phyloP scores from a whole-genome alignment of 2,329 filamentous ascomycete species.

The Plenodomus lindquistii region DNA sequence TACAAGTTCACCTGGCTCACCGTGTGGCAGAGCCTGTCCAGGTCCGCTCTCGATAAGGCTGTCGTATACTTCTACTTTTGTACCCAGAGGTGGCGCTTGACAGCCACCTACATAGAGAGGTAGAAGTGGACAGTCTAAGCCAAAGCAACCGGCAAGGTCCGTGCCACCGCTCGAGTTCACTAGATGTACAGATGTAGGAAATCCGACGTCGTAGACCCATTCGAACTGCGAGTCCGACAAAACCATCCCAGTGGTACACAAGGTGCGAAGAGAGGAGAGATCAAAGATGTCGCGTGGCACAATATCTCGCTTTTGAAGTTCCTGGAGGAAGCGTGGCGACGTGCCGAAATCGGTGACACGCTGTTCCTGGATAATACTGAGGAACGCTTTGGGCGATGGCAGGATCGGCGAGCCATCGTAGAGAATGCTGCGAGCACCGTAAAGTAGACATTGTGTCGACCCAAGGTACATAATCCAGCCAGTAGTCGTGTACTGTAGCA shows the following conservation, averaged over 20 bases:
- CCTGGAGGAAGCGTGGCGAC: constrained; percentile 76
- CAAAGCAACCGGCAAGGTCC: constrained; percentile 71
- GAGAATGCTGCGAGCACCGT: constrained; percentile 66
- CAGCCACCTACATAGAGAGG: constrained; percentile 67
- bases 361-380: constrained; percentile 65
- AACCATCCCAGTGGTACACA: constrained; percentile 81
- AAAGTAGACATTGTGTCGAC: constrained; percentile 61
- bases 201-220: constrained; percentile 76
- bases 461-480: constrained; percentile 85
- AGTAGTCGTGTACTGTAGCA: constrained; percentile 62
- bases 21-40: constrained; percentile 60
- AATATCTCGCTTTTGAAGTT: constrained; percentile 68
- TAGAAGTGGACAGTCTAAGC: constrained; percentile 66
- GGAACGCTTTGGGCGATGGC: constrained; percentile 66
- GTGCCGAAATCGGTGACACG: constrained; percentile 73
- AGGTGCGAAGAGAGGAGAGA: constrained; percentile 62
- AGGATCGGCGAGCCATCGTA: constrained; percentile 84
- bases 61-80: constrained; percentile 65
- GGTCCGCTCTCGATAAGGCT: constrained; percentile 50
- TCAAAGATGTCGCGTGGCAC: constrained; percentile 65
- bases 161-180: constrained; percentile 78
- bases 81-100: constrained; percentile 58
- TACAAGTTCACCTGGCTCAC: constrained; percentile 75
- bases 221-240: constrained; percentile 75
- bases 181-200: constrained; percentile 68